Conservation (phyloP, 148 eudicot species). For the Cornus controversa region DNA sequence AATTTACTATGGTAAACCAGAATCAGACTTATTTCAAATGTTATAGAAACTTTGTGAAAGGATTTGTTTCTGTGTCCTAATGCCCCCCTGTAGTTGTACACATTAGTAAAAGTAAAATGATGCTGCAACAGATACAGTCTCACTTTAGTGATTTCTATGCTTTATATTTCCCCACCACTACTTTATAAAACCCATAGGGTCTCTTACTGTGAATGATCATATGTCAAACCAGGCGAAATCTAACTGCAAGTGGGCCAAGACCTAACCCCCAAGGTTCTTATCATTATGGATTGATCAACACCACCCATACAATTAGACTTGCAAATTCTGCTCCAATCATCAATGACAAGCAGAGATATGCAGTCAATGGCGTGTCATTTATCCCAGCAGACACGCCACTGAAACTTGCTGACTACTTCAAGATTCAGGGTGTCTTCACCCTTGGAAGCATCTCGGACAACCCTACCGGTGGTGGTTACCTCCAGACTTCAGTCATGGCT, state of each 20-base stretch:
- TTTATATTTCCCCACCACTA: too few species aligned
- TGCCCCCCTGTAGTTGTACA: not conserved
- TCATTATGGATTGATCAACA: slow-evolving; percentile 57
- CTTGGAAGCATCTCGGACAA: slow-evolving; percentile 55
- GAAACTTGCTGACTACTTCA: slow-evolving; percentile 59
- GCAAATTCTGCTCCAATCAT: slow-evolving; percentile 49
- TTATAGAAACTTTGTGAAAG: too few species aligned
- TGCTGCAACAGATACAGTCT: not conserved
- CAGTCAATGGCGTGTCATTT: slow-evolving; percentile 57
- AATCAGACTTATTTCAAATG: not conserved
- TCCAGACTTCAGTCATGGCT: slow-evolving; percentile 60
- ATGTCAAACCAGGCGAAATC: slow-evolving; percentile 36
- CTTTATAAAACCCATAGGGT: not conserved
- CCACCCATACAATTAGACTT: slow-evolving; percentile 52
- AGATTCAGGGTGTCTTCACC: slow-evolving; percentile 48
- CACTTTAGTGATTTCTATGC: not conserved
- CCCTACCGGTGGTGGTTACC: slow-evolving; percentile 43
- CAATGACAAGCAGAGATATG: slow-evolving; percentile 49
- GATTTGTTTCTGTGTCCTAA: not conserved
- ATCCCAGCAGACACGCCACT: slow-evolving; percentile 54
- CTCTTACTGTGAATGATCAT: not conserved
- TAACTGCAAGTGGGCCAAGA: slow-evolving; percentile 64
- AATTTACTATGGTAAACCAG: not conserved
- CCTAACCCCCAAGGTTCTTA: slow-evolving; percentile 69
- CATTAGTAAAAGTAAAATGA: not conserved